Evolutionary conservation across 768 basidiomycete genomes (phyloP).

Genomic region (Termitomyces sp.): DNA sequence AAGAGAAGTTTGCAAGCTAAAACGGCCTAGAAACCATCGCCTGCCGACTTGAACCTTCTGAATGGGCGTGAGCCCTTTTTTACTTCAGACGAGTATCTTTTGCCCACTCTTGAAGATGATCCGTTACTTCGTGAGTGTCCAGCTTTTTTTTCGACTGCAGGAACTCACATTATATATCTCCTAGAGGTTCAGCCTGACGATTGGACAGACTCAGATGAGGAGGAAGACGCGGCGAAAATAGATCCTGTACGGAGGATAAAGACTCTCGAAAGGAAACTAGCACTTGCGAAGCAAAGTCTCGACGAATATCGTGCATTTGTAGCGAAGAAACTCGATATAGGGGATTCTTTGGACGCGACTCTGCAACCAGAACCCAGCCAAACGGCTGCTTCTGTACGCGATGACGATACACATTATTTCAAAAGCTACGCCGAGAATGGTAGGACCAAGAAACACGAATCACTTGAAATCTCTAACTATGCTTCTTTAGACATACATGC

Average conservation of each 20-base stretch:
- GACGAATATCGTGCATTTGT: conserved; percentile 60
- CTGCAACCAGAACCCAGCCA: conserved; percentile 28
- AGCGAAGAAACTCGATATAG: conserved; percentile 46
- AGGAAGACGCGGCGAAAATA: conserved; percentile 34
- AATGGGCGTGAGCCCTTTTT: conserved; percentile 63
- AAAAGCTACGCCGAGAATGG: conserved; percentile 87
- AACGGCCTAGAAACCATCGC: conserved; percentile 46
- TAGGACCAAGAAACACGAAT: conserved; percentile 22
- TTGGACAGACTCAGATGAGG: conserved; percentile 81
- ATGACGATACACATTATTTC: conserved; percentile 95
- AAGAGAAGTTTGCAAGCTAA: conserved; percentile 6
- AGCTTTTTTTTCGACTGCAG: neutral
- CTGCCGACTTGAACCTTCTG: conserved; percentile 41
- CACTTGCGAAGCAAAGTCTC: conserved; percentile 55
- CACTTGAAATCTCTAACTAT: neutral
- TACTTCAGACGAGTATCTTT: conserved; percentile 73
- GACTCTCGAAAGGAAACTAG: conserved; percentile 60
- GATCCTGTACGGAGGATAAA: conserved; percentile 46
- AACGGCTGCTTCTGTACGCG: conserved; percentile 38
- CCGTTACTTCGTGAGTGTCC: conserved; percentile 74
- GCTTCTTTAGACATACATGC: conserved; percentile 78
- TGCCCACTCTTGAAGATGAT: conserved; percentile 82
- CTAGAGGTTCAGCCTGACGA: conserved; percentile 65
- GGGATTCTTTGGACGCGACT: conserved; percentile 39
- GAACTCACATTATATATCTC: conserved; percentile 4